phyloP scores from a whole-genome alignment of 495 filamentous ascomycete genomes.

The Hyaloscypha bicolor region DNA sequence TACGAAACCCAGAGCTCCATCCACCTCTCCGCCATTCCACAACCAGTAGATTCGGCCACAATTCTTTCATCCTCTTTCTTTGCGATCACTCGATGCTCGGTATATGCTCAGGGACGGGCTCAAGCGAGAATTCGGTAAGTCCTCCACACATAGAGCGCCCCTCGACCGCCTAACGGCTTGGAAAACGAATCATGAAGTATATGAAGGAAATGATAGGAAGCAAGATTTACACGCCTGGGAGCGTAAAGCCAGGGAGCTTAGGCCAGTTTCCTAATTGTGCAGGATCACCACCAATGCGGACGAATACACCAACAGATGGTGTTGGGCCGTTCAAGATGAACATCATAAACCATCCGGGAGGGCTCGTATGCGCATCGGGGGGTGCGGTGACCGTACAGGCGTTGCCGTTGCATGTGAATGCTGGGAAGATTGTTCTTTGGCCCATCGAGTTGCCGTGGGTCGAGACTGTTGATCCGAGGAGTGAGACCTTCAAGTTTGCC shows the following conservation, averaged over 20 bases:
- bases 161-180: too few relatives aligned
- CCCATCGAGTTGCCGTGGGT: slow-evolving; percentile 70
- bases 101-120: too few relatives aligned
- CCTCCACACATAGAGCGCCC: too few relatives aligned
- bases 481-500: slow-evolving; percentile 51
- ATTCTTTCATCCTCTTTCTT: too few relatives aligned
- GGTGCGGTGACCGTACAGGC: slow-evolving; percentile 58
- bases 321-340: slow-evolving; percentile 60
- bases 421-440: slow-evolving; percentile 60
- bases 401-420: slow-evolving; percentile 31
- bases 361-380: slow-evolving; percentile 51
- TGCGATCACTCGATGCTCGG: too few relatives aligned
- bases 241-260: neutral
- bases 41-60: too few relatives aligned
- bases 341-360: slow-evolving; percentile 65
- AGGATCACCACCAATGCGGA: slow-evolving; percentile 67
- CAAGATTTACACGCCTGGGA: slow-evolving; percentile 2
- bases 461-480: slow-evolving; percentile 58
- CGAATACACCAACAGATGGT: slow-evolving; percentile 54
- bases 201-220: too few relatives aligned
- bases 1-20: too few relatives aligned
- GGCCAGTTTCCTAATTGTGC: slow-evolving; percentile 64
- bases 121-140: too few relatives aligned
- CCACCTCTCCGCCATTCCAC: too few relatives aligned
- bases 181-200: too few relatives aligned